A percentile compares a stretch with the other conserved stretches of the same genome.
Conservation (phyloP, 192 early-diverging fungal species). For the Gonapodya sp. region DNA sequence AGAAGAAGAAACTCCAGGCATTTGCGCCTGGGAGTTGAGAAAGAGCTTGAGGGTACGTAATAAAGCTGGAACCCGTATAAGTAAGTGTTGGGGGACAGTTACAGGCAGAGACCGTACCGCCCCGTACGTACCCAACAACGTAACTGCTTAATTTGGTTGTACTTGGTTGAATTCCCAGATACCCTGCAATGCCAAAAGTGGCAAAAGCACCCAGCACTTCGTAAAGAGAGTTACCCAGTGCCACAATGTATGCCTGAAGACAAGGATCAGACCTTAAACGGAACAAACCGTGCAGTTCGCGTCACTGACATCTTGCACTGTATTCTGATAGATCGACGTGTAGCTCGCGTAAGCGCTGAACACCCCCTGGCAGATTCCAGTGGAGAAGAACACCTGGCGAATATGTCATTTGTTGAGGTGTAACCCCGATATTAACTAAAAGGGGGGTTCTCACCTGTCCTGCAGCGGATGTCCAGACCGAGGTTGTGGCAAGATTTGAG, state of each 20-base stretch:
- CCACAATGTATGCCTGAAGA: not conserved
- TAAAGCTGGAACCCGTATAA: not conserved
- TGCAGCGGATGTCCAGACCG: not conserved
- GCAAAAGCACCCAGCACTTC: not conserved
- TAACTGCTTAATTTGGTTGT: not conserved
- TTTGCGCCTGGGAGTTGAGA: not conserved
- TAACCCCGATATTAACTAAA: too few species aligned
- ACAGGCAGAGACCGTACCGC: too few species aligned
- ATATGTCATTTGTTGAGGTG: too few species aligned
- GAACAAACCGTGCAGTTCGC: not conserved
- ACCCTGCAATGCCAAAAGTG: not conserved
- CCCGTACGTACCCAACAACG: not conserved
- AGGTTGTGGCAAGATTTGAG: not conserved
- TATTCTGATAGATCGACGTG: not conserved
- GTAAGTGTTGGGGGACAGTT: too few species aligned
- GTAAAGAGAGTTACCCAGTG: not conserved
- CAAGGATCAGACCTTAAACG: not conserved
- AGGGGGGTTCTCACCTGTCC: too few species aligned
- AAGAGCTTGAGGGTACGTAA: not conserved
- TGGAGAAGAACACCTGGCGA: not conserved
- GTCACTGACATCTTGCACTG: not conserved
- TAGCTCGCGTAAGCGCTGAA: not conserved
- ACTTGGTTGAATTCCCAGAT: not conserved
- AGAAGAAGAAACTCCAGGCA: not conserved
- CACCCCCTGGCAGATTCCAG: not conserved